These are phyloP conservation scores for Rhizoctonia solani DNA, from an alignment of 1,284 basidiomycete genomes.

Conservation along the genomic window DNA sequence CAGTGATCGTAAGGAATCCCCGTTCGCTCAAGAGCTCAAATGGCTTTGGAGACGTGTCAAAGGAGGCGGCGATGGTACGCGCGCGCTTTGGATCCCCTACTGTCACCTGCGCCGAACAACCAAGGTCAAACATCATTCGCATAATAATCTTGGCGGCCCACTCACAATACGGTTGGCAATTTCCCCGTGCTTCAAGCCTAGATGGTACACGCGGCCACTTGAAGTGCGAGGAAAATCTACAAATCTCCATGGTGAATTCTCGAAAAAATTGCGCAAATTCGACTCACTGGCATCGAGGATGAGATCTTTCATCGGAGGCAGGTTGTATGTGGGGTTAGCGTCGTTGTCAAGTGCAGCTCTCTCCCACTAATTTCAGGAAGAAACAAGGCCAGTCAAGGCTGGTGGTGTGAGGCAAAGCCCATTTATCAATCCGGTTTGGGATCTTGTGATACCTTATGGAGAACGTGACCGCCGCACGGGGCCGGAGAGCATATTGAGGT, in stretches of 20 bases:
- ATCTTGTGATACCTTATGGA: constrained; percentile 10
- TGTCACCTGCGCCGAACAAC: constrained; percentile 58
- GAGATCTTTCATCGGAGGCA: constrained; percentile 56
- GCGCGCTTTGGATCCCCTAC: constrained; percentile 77
- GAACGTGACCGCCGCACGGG: not conserved
- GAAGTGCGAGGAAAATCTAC: constrained; percentile 74
- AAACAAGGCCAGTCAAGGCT: not conserved
- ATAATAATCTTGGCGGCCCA: constrained; percentile 2
- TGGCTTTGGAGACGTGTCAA: constrained; percentile 55
- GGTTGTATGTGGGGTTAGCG: not conserved
- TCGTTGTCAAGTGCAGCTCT: not conserved
- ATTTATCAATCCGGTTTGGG: constrained; percentile 4
- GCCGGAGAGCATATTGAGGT: not conserved
- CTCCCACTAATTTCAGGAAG: not conserved
- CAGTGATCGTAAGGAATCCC: constrained; percentile 80
- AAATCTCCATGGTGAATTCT: not conserved
- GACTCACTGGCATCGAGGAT: constrained; percentile 64
- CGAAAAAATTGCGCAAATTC: not conserved
- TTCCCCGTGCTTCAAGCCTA: constrained; percentile 73
- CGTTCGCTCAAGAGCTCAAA: constrained; percentile 73
- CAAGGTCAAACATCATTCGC: not conserved
- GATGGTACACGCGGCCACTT: constrained; percentile 74
- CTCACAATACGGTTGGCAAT: constrained; percentile 80
- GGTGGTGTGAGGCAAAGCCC: not conserved
- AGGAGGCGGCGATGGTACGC: constrained; percentile 57